Evolutionary conservation across 768 basidiomycete genomes (phyloP), one percentile per base, ranked within the genome.

Genomic region (Boletus reticuloceps): DNA sequence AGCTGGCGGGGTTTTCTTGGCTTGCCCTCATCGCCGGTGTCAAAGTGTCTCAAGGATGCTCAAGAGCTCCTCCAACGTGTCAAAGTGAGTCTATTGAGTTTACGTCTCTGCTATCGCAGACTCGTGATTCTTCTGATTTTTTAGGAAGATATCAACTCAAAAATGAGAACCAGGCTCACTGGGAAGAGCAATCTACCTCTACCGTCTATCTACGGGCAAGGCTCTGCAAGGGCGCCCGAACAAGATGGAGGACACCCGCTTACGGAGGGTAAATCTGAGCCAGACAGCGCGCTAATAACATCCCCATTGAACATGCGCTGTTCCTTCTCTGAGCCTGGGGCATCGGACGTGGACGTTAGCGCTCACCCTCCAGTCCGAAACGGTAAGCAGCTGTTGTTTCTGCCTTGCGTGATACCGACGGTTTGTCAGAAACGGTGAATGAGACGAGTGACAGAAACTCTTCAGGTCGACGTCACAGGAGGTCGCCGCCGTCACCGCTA

Each of bases 11-110:
- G 7, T n/a, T 34, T 64, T 7, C 3, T 64, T 16, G 29, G 51
- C 17, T 25, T 46, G 25, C n/a, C 60, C 27, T 59, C 64, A 14
- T 46, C 55, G 14, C 44, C 31, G 50, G 38, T 42, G 16, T n/a
- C 0, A 11, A 54, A 20, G 36, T 52, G 34, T 31, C 52, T 54
- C 17, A 22, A 50, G 22, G 47, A 50, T 8, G 54, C 63, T 0
- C 19, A 54, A 31, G 52, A 1, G 14, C 51, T 65, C 27, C 51
- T 1, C 25, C 25, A 27, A 19, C 51, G 56, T 9, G 29, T 63
- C 12, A 58, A 25, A 10, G 63, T 52, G 14, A 40, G 51, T 40
- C 5, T 10, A 22, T 37, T n/a, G 22, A 12, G 2, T 36, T 13
- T 1, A 2, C 5, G 16, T 20, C 20, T 54, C 22, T 19, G 10